phyloP scores from a whole-genome alignment of 2,329 filamentous ascomycete genomes.

The Paraconiothyrium brasiliense region DNA sequence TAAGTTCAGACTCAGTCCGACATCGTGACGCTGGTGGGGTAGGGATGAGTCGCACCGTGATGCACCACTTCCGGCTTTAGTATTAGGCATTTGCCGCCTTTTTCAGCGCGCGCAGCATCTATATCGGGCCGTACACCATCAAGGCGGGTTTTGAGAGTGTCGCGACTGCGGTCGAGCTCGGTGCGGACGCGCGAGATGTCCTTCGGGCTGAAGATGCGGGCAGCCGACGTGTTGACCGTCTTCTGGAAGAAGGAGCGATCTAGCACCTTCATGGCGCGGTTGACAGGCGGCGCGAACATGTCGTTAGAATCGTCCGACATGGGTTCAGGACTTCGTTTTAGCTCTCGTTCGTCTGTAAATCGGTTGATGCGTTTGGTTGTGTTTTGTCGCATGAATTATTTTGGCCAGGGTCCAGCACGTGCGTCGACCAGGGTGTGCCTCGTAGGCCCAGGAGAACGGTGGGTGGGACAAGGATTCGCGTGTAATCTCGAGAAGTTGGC shows the following conservation, averaged over 20 bases:
- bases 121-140: conserved; percentile 69
- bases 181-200: conserved; percentile 78
- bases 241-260: conserved; percentile 86
- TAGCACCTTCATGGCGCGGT: conserved; percentile 80
- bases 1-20: conserved; percentile 48
- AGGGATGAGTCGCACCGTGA: conserved; percentile 41
- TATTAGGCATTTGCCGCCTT: conserved; percentile 57
- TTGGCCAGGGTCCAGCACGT: conserved; percentile 19
- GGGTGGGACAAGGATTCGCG: conserved; percentile 38
- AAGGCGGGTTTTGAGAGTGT: conserved; percentile 71
- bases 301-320: conserved; percentile 14
- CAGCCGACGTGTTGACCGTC: conserved; percentile 79
- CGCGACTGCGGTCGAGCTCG: conserved; percentile 70
- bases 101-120: conserved; percentile 63
- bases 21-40: conserved; percentile 19
- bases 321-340: background rate
- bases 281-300: conserved; percentile 81
- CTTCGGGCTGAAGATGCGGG: conserved; percentile 76
- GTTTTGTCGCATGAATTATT: conserved; percentile 1
- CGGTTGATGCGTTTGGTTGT: conserved; percentile 1
- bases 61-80: conserved; percentile 55
- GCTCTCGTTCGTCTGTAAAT: background rate
- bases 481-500: conserved; percentile 33
- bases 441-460: conserved; percentile 17
- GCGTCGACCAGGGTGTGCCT: conserved; percentile 14